Percentiles rank a stretch among this genome's conserved stretches.
Evolutionary conservation across 768 basidiomycete species (phyloP).

Genomic region (Amanita molliuscula): DNA sequence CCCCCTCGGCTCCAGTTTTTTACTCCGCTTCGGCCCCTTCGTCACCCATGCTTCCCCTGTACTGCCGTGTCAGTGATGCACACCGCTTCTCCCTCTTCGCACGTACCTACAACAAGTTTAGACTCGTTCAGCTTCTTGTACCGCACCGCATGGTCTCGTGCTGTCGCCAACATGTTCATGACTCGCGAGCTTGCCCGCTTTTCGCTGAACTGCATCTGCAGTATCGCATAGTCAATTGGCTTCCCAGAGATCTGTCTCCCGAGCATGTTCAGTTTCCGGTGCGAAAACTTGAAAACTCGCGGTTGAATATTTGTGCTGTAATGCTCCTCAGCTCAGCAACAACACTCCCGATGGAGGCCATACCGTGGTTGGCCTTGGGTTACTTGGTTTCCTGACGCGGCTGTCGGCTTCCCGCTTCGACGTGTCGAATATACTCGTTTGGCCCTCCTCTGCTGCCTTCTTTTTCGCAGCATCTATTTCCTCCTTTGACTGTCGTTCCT

Average conservation of each 20-base stretch:
- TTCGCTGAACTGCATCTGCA: slow-evolving; percentile 95
- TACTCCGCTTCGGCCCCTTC: slow-evolving; percentile 59
- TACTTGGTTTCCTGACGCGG: slow-evolving; percentile 11
- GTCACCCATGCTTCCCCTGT: slow-evolving; percentile 91
- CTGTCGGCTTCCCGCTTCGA: slow-evolving; percentile 9
- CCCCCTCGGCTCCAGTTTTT: slow-evolving; percentile 72
- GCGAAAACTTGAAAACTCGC: slow-evolving; percentile 91
- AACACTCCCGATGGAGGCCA: not conserved
- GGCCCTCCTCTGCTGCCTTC: slow-evolving; percentile 33
- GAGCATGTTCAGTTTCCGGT: slow-evolving; percentile 85
- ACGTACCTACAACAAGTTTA: slow-evolving; percentile 77
- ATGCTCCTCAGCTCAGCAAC: not conserved
- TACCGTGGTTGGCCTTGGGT: slow-evolving; percentile 20
- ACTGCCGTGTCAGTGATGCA: not conserved
- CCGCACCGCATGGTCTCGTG: slow-evolving; percentile 73
- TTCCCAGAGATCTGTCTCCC: slow-evolving; percentile 81
- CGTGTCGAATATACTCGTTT: slow-evolving; percentile 40
- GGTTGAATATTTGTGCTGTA: slow-evolving; percentile 88
- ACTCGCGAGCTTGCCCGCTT: slow-evolving; percentile 83
- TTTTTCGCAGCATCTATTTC: slow-evolving; percentile 36
- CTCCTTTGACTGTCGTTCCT: slow-evolving; percentile 33
- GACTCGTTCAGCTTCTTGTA: slow-evolving; percentile 66
- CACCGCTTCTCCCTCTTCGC: not conserved
- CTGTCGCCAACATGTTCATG: slow-evolving; percentile 80
- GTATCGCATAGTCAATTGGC: slow-evolving; percentile 89